phyloP scores from a whole-genome alignment of 768 basidiomycete genomes.

The Galerina sulciceps region DNA sequence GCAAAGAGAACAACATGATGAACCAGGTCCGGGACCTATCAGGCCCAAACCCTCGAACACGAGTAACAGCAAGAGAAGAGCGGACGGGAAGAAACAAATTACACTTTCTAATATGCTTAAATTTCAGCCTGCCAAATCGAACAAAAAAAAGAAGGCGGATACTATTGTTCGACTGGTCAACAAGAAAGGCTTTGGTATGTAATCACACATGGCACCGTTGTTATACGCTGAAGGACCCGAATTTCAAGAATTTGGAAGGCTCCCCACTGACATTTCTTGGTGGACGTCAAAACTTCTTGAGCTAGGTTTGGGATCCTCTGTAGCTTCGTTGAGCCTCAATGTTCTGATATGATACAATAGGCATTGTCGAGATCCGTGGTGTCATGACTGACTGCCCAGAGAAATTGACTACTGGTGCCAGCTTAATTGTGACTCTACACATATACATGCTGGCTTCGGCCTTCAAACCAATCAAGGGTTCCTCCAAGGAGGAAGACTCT shows the following conservation, averaged over 20 bases:
- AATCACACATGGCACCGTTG: constrained; percentile 11
- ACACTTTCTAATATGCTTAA: constrained; percentile 72
- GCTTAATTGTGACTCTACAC: constrained; percentile 77
- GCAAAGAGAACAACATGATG: constrained; percentile 55
- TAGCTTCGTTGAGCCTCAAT: no score
- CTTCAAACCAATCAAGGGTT: constrained; percentile 54
- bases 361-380: constrained; percentile 67
- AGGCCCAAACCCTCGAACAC: constrained; percentile 25
- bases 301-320: constrained; percentile 44
- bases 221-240: neutral
- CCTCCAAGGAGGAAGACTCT: constrained; percentile 36
- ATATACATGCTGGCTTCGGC: constrained; percentile 72
- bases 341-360: constrained; percentile 32
- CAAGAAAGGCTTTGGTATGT: constrained; percentile 62
- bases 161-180: constrained; percentile 73
- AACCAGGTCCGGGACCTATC: constrained; percentile 28
- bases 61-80: constrained; percentile 41
- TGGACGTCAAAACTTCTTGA: constrained; percentile 82
- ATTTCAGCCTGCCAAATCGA: constrained; percentile 46
- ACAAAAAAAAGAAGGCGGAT: constrained; percentile 61
- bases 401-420: constrained; percentile 71
- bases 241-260: constrained; percentile 72
- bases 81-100: constrained; percentile 62
- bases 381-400: constrained; percentile 81
- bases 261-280: constrained; percentile 68